Percentiles rank a stretch among this genome's conserved stretches.
These are phyloP conservation scores for Xylaria sp. DNA, from an alignment of 2,329 filamentous ascomycete genomes.

Conservation along the genomic window DNA sequence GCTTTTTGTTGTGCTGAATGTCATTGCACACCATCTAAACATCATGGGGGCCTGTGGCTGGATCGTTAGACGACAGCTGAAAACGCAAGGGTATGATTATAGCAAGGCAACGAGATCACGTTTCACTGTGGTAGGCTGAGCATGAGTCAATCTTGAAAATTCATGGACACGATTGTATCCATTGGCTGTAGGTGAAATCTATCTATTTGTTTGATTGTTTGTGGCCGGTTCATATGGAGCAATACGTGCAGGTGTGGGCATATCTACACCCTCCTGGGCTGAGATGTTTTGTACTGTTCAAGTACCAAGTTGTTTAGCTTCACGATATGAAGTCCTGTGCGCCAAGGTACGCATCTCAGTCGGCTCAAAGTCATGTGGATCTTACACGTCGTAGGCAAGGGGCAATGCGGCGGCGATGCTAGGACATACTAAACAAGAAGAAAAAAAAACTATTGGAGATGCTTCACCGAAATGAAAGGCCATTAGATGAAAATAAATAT, in stretches of 20 bases:
- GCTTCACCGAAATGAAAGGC: too few species aligned
- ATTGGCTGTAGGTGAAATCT: too few species aligned
- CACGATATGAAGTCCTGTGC: too few species aligned
- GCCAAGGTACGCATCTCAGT: not conserved
- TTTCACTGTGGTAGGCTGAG: not conserved
- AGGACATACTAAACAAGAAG: not conserved
- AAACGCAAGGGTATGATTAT: not conserved
- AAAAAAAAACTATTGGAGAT: too few species aligned
- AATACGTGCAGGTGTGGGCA: too few species aligned
- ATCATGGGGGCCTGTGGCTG: not conserved
- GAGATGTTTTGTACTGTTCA: too few species aligned
- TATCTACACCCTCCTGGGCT: too few species aligned
- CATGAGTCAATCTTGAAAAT: not conserved
- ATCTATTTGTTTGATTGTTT: too few species aligned
- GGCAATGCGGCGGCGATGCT: not conserved
- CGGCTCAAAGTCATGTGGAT: not conserved
- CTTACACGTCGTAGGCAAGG: not conserved
- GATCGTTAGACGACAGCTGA: not conserved
- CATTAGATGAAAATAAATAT: too few species aligned
- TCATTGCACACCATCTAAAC: not conserved
- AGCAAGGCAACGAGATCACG: slow-evolving; percentile 1
- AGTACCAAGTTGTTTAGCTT: too few species aligned
- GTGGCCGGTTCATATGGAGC: too few species aligned
- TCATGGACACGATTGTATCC: not conserved
- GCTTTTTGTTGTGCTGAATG: not conserved